Evolutionary conservation across 1,284 basidiomycete genomes (phyloP), one percentile per base, ranked within the genome.

Genomic region (Sporisorium scitamineum): DNA sequence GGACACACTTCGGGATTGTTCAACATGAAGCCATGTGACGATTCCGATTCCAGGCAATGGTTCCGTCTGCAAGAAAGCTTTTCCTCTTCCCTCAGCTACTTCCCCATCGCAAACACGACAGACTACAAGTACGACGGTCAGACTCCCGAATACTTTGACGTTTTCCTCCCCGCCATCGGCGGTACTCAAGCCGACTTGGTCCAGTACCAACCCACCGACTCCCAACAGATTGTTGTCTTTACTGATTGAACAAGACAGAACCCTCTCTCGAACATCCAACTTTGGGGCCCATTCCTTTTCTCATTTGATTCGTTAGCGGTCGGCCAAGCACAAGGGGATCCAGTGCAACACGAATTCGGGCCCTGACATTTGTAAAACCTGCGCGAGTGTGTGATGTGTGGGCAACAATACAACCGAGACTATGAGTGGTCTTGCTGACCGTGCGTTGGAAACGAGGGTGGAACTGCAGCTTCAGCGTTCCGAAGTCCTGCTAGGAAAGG

Each of bases 51-150:
- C 10, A 41, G 16, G 10, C 70, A 72, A 39, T 72, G 70, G 70
- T 72, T 72, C 70, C 44, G 70, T 6, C 29, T 72, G 27, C 70
- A 72, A 29, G 60, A 67, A 47, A 61, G 60, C n/a, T n/a, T n/a
- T 24, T 18, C 39, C 6, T 16, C 55, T 6, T 27, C 31, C 2
- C 4, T 67, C 29, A 31, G 32, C 51, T 72, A 67, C 53, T 67
- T 67, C 61, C 70, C 70, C n/a, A 32, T 67, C 60, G 53, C 26
- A 26, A 72, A 72, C 53, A 22, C 54, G 9, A 67, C 70, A 7
- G 60, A 54, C 10, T 71, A 54, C 55, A 26, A 37, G n/a, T 71
- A 71, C 55, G 27, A 45, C 1, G 69, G 69, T 24, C 59, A 71
- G 56, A 71, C 59, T 0, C 69, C 69, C 20, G 50, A 58, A 7